Evolutionary conservation across 164 flowering plant species (phyloP).

Genomic region (Saururus chinensis): DNA sequence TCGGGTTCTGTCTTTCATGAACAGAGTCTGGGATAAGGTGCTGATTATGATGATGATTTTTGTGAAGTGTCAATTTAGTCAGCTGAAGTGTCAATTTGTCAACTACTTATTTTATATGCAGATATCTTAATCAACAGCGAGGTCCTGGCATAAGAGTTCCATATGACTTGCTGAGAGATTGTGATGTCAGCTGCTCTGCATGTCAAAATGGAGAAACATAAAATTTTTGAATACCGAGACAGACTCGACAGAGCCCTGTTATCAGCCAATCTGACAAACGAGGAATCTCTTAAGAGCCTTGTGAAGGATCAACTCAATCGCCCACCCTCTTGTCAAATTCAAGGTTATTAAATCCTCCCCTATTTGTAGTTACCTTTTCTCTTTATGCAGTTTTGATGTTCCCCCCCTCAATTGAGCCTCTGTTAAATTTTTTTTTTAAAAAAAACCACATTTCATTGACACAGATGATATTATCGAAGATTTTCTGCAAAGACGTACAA

Average conservation of each 20-base stretch:
- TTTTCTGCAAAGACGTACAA: constrained; percentile 29
- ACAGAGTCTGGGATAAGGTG: too few relatives aligned
- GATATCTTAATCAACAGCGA: background rate
- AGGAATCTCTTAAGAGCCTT: constrained; percentile 36
- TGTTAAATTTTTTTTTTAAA: background rate
- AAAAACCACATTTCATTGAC: background rate
- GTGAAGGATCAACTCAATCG: constrained; percentile 48
- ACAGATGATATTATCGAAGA: constrained; percentile 25
- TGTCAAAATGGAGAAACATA: constrained; percentile 41
- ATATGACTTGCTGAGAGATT: constrained; percentile 1
- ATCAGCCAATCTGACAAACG: constrained; percentile 40
- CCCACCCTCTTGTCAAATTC: constrained; percentile 24
- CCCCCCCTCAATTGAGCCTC: background rate
- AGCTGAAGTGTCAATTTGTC: too few relatives aligned
- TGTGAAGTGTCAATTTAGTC: too few relatives aligned
- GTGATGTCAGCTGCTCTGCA: constrained; percentile 6
- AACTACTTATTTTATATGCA: background rate
- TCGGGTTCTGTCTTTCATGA: too few relatives aligned
- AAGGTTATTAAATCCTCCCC: constrained; percentile 27
- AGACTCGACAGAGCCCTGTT: constrained; percentile 66
- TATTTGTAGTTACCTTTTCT: background rate
- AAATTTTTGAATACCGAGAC: constrained; percentile 40
- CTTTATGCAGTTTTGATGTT: background rate
- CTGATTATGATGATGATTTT: too few relatives aligned
- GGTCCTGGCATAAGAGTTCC: background rate